A percentile compares a stretch with the other conserved stretches of the same genome.
These are phyloP conservation scores for Asterophora parasitica DNA, from an alignment of 768 basidiomycete genomes.

Conservation along the genomic window DNA sequence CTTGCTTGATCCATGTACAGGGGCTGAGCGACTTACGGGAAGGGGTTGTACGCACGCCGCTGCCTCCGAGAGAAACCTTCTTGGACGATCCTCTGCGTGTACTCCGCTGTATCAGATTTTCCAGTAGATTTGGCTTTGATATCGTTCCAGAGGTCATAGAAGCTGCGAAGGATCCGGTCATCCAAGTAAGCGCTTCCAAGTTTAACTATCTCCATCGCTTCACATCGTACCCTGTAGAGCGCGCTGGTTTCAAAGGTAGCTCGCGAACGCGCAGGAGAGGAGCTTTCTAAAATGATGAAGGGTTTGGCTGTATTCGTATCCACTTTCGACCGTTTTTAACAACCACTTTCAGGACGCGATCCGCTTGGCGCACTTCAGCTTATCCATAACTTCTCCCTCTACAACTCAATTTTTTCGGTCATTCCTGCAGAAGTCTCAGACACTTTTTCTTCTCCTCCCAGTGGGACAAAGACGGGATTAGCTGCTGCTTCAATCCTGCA, in stretches of 20 bases:
- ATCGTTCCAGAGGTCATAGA: conserved; percentile 64
- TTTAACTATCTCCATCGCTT: background rate
- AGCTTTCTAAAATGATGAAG: conserved; percentile 91
- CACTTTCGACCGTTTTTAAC: background rate
- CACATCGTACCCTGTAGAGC: conserved; percentile 34
- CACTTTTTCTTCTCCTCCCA: conserved; percentile 40
- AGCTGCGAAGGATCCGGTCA: conserved; percentile 54
- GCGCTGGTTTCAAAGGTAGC: conserved; percentile 78
- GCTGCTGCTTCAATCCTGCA: conserved; percentile 57
- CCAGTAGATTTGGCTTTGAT: conserved; percentile 82
- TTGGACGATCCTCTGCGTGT: conserved; percentile 91
- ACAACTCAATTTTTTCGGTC: conserved; percentile 56
- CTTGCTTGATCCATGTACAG: conserved; percentile 28
- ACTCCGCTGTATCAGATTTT: conserved; percentile 87
- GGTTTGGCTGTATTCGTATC: conserved; percentile 36
- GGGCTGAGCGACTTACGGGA: conserved; percentile 80
- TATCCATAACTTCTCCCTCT: conserved; percentile 71
- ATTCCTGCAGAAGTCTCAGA: conserved; percentile 41
- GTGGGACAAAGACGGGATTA: conserved; percentile 39
- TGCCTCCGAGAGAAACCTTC: conserved; percentile 85
- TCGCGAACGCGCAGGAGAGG: conserved; percentile 87
- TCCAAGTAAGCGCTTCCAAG: conserved; percentile 46
- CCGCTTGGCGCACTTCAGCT: conserved; percentile 71
- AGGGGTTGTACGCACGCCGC: conserved; percentile 82
- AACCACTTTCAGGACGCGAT: conserved; percentile 50